A percentile compares a stretch with the other conserved stretches of the same genome.
Evolutionary conservation across 805 yeast genomes (phyloP).

Genomic region (Teunomyces barrocoloradensis): DNA sequence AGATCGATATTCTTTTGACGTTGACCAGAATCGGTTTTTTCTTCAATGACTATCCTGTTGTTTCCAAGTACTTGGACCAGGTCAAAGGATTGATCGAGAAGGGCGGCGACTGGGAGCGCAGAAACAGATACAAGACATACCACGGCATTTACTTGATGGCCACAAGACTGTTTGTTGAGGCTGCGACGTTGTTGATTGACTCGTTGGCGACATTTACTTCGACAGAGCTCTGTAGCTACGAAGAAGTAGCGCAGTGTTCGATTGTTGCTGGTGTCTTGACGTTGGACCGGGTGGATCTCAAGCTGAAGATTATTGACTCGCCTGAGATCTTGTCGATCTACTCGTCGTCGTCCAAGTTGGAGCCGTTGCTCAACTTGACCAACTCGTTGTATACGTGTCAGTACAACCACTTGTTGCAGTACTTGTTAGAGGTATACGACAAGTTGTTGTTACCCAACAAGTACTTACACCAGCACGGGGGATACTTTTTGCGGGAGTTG

Average conservation of each 20-base stretch:
- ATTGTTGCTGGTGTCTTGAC: slow-evolving; percentile 84
- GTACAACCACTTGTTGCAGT: slow-evolving; percentile 74
- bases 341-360: slow-evolving; percentile 66
- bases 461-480: slow-evolving; percentile 74
- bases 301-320: slow-evolving; percentile 81
- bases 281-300: slow-evolving; percentile 79
- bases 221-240: slow-evolving; percentile 84
- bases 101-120: slow-evolving; percentile 99
- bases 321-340: slow-evolving; percentile 86
- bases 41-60: slow-evolving; percentile 70
- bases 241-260: slow-evolving; percentile 85
- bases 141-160: slow-evolving; percentile 81
- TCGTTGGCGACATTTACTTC: slow-evolving; percentile 94
- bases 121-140: slow-evolving; percentile 91
- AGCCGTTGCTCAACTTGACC: slow-evolving; percentile 79
- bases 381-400: slow-evolving; percentile 88
- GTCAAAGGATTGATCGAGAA: slow-evolving; percentile 78
- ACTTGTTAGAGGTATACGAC: slow-evolving; percentile 74
- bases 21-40: slow-evolving; percentile 88
- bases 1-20: slow-evolving; percentile 82
- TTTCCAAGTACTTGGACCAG: slow-evolving; percentile 69
- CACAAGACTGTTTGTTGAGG: slow-evolving; percentile 81
- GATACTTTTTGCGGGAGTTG: slow-evolving; percentile 85
- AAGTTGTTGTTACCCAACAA: slow-evolving; percentile 58
- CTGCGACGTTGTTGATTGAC: slow-evolving; percentile 81